These are phyloP conservation scores for Cyanidiococcus yangmingshanensis DNA, from an alignment of 23 red algal genomes.

Conservation along the genomic window DNA sequence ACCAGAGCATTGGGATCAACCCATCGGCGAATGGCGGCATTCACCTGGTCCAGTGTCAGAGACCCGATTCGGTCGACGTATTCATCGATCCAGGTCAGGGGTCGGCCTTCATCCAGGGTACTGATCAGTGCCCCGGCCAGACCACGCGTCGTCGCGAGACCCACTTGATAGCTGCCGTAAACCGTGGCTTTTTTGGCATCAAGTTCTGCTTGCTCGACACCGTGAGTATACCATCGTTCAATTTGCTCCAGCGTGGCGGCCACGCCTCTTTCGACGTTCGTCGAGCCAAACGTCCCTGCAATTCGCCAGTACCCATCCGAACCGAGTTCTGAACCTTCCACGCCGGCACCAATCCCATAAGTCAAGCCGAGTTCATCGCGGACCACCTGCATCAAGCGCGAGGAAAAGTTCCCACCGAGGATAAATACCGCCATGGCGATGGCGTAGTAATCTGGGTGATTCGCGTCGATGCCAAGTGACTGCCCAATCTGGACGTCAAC, in stretches of 20 bases:
- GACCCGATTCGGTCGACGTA: constrained; percentile 14
- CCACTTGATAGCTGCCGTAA: constrained; percentile 26
- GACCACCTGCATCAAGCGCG: constrained; percentile 20
- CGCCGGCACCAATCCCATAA: constrained; percentile 16
- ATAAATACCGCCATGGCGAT: constrained; percentile 22
- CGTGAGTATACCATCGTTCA: constrained; percentile 14
- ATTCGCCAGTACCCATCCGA: constrained; percentile 20
- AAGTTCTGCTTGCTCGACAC: constrained; percentile 11
- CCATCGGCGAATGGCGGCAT: constrained; percentile 21
- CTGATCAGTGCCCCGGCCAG: not conserved
- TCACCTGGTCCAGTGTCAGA: constrained; percentile 20
- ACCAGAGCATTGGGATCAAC: constrained; percentile 6
- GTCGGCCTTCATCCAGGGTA: constrained; percentile 16
- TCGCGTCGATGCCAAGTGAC: constrained; percentile 9
- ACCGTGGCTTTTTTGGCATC: constrained; percentile 32
- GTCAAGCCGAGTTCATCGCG: constrained; percentile 24
- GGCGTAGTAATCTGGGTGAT: constrained; percentile 26
- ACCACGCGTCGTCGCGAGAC: constrained; percentile 24
- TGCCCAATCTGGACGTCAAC: constrained; percentile 26
- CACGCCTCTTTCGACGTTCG: constrained; percentile 4
- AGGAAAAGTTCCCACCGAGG: constrained; percentile 29
- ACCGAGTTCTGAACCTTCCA: constrained; percentile 24
- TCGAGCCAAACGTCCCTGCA: constrained; percentile 12
- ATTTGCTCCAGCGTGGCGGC: constrained; percentile 14
- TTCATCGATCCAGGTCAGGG: constrained; percentile 25